Conservation (phyloP, 345 rosid species). For the Schrenkiella parvula region DNA sequence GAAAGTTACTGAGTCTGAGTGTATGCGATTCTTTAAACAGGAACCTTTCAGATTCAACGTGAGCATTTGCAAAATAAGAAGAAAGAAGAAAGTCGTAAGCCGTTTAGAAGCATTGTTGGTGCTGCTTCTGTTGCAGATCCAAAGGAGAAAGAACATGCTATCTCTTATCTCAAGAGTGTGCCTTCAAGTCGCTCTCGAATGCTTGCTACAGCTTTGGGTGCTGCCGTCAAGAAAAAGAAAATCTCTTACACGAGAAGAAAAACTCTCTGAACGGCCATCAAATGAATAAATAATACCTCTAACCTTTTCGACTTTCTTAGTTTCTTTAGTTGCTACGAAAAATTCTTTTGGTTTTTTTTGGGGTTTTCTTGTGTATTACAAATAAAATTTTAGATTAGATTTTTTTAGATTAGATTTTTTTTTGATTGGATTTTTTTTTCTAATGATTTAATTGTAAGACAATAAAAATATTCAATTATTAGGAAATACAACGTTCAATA, state of each 20-base stretch:
- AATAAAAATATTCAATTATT: constrained; percentile 23
- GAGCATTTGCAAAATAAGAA: constrained; percentile 36
- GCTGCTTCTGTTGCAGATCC: constrained; percentile 15
- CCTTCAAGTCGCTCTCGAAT: constrained; percentile 22
- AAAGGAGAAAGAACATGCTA: constrained; percentile 35
- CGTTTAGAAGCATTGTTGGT: constrained; percentile 13
- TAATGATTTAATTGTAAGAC: background rate
- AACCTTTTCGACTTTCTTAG: no score
- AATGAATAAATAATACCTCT: no score
- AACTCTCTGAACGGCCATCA: background rate
- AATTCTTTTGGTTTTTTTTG: background rate
- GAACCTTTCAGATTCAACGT: constrained; percentile 8
- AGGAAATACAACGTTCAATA: constrained; percentile 24
- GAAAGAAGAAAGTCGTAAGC: constrained; percentile 2
- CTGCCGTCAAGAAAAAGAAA: background rate
- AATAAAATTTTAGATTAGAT: no score
- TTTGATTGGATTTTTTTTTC: no score
- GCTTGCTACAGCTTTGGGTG: constrained; percentile 34
- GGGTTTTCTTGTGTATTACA: constrained; percentile 5
- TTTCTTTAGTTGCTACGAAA: no score
- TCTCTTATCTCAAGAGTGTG: constrained; percentile 33
- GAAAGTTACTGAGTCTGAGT: background rate
- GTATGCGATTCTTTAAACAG: constrained; percentile 36
- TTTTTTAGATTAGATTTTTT: no score
- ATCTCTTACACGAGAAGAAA: background rate